These are phyloP conservation scores for Mycogone perniciosa DNA, from an alignment of 2,329 filamentous ascomycete genomes.

Conservation along the genomic window DNA sequence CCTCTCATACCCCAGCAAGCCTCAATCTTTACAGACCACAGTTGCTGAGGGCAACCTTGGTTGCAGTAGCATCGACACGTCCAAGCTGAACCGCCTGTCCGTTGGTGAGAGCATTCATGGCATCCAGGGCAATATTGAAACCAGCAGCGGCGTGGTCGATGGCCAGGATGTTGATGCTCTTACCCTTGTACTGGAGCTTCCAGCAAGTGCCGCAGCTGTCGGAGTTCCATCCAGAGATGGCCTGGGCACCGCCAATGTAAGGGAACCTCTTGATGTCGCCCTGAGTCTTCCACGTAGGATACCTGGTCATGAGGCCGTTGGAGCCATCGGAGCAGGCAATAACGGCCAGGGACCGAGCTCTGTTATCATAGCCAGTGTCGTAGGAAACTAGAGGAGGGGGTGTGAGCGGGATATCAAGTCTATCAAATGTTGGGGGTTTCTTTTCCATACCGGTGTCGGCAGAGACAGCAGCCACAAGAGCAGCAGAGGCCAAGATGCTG, in stretches of 20 bases:
- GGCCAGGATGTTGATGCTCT: constrained; percentile 48
- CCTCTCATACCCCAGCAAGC: too few species aligned
- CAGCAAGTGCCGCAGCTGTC: constrained; percentile 54
- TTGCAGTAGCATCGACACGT: constrained; percentile 43
- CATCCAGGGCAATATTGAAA: constrained; percentile 52
- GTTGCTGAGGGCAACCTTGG: constrained; percentile 35
- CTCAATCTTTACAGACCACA: constrained; percentile 34
- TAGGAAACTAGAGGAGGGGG: constrained; percentile 52
- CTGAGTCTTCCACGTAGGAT: constrained; percentile 49
- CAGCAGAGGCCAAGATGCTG: constrained; percentile 33
- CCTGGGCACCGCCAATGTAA: constrained; percentile 48
- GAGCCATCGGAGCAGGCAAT: constrained; percentile 62
- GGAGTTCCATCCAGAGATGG: constrained; percentile 51
- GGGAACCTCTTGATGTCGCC: constrained; percentile 45
- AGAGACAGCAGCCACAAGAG: constrained; percentile 30
- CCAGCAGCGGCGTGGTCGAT: constrained; percentile 45
- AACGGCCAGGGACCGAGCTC: constrained; percentile 43
- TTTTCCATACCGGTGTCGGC: constrained; percentile 28
- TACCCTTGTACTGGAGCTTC: constrained; percentile 44
- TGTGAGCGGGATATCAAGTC: constrained; percentile 12
- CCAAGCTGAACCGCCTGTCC: constrained; percentile 45
- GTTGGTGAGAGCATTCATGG: constrained; percentile 50
- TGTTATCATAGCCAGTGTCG: constrained; percentile 64
- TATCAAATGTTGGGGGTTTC: background rate
- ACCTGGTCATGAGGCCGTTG: constrained; percentile 59